phyloP scores from a whole-genome alignment of 176 grass and related monocot species.

The Bonia amplexicaulis region DNA sequence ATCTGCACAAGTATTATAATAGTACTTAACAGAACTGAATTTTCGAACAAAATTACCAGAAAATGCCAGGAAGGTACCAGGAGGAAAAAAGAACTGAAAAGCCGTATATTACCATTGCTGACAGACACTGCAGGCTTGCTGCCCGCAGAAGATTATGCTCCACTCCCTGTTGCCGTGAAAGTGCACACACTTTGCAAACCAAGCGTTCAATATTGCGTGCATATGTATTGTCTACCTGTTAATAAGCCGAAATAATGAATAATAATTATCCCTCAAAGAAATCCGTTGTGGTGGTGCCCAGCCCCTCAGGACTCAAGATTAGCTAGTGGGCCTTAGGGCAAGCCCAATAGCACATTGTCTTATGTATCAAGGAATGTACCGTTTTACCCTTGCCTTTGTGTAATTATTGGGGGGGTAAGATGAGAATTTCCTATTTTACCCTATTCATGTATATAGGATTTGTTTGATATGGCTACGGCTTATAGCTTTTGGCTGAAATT shows the following conservation, averaged over 20 bases:
- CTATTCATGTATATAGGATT: no score
- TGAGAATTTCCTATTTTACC: no score
- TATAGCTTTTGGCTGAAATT: no score
- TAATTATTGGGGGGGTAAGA: no score
- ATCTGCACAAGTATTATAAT: constrained; percentile 49
- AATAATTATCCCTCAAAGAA: neutral
- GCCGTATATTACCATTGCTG: constrained; percentile 59
- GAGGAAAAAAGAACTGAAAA: constrained; percentile 13
- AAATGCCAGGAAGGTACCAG: neutral
- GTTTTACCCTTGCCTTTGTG: no score
- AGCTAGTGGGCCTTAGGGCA: no score
- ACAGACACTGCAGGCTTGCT: constrained; percentile 81
- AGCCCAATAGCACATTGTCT: no score
- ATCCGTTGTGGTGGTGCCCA: no score
- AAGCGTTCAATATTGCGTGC: constrained; percentile 82
- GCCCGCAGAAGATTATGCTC: constrained; percentile 59
- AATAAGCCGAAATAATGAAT: constrained; percentile 6
- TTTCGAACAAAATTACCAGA: neutral
- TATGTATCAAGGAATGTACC: no score
- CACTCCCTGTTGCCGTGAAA: constrained; percentile 55
- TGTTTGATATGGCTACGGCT: no score
- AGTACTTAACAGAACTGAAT: constrained; percentile 12
- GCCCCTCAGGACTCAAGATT: no score
- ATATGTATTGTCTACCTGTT: constrained; percentile 83
- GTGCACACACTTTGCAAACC: constrained; percentile 63